Conservation (phyloP, 1,284 basidiomycete species). For the Austroboletus novae-zelandiae region DNA sequence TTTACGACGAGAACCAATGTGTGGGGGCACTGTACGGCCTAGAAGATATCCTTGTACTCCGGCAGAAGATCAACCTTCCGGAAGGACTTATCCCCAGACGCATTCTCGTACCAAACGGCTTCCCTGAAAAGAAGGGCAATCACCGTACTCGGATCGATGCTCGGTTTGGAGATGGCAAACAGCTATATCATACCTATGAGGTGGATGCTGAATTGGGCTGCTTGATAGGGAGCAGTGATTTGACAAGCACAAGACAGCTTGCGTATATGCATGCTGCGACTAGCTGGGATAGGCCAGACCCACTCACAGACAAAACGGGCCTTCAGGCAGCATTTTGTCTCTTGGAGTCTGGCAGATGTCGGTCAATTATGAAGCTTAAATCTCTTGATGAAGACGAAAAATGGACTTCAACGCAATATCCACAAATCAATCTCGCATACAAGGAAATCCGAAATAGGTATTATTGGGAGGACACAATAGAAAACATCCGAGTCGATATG, state of each 20-base stretch:
- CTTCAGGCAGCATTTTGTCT: neutral
- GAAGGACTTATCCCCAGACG: neutral
- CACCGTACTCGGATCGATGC: too few relatives aligned
- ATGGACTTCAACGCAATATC: neutral
- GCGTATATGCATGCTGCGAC: neutral
- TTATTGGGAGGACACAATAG: neutral
- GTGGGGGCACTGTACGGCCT: neutral
- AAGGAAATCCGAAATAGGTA: neutral
- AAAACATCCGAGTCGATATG: too few relatives aligned
- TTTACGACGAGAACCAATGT: neutral
- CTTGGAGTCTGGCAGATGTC: neutral
- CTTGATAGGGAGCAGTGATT: neutral
- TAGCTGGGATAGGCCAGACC: neutral
- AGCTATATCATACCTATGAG: too few relatives aligned
- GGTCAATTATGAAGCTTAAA: conserved; percentile 31
- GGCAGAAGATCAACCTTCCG: neutral
- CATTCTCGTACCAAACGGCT: neutral
- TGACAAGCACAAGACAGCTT: neutral
- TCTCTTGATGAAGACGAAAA: neutral
- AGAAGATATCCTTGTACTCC: neutral
- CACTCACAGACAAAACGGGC: neutral
- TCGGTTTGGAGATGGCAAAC: too few relatives aligned
- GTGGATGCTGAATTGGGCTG: neutral
- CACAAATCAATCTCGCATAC: neutral
- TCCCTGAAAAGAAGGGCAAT: too few relatives aligned